These are phyloP conservation scores for Capronia americana DNA, from an alignment of 2,329 filamentous ascomycete genomes.

Conservation along the genomic window DNA sequence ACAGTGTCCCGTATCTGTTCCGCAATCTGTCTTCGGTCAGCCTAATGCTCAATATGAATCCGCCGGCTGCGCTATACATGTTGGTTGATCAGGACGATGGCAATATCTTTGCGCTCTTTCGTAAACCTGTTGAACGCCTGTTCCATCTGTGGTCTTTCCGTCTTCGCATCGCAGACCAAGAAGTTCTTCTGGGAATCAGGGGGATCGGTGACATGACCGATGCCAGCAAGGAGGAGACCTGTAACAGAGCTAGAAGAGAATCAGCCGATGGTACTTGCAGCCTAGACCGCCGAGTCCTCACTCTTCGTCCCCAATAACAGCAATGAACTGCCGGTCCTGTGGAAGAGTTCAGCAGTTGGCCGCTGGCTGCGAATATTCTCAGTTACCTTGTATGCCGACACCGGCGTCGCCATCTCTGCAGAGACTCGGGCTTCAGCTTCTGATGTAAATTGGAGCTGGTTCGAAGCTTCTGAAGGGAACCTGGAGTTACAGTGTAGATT, in stretches of 20 bases:
- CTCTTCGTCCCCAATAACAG: constrained; percentile 96
- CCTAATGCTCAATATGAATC: background rate
- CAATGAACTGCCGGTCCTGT: constrained; percentile 89
- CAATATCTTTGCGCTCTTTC: constrained; percentile 90
- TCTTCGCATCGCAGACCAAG: constrained; percentile 93
- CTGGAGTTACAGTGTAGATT: background rate
- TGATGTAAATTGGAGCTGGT: constrained; percentile 5
- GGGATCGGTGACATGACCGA: constrained; percentile 90
- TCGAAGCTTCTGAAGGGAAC: constrained; percentile 9
- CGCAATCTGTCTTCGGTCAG: constrained; percentile 70
- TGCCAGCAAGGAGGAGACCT: constrained; percentile 89
- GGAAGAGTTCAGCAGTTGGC: background rate
- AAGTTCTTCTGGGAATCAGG: constrained; percentile 97
- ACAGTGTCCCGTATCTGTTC: constrained; percentile 91
- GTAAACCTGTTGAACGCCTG: constrained; percentile 89
- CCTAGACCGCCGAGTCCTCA: constrained; percentile 38
- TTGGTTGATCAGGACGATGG: constrained; percentile 95
- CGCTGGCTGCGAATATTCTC: background rate
- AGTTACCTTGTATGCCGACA: constrained; percentile 63
- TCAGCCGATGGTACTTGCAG: constrained; percentile 3
- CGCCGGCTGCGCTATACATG: constrained; percentile 66
- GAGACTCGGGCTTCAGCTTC: background rate
- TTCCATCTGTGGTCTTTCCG: constrained; percentile 85
- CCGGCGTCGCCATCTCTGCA: constrained; percentile 63
- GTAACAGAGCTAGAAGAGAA: constrained; percentile 77